Evolutionary conservation across 1,139 yeast genomes (phyloP), one percentile per base, ranked within the genome.

Genomic region (Candida frijolesensis): DNA sequence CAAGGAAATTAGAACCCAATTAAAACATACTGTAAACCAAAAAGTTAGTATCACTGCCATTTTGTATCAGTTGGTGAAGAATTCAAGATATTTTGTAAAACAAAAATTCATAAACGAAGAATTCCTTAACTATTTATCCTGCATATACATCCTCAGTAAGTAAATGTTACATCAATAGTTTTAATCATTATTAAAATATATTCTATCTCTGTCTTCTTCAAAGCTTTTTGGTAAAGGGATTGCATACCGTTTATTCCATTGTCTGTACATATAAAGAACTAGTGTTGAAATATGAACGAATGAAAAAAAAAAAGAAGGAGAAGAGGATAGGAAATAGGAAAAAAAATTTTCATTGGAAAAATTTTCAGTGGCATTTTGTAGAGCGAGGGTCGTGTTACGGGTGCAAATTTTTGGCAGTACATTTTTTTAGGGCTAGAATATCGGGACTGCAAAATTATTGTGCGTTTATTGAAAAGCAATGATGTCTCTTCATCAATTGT

Each of bases 41-140:
- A 34, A 27, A n/a, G 59, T 57, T 51, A 57, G 56, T 54, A 44
- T 27, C 14, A 15, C 25, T 22, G 15, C 11, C 29, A 38, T 16
- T 49, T 43, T 29, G 44, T 30, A 44, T 40, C 29, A 9, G 6
- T 39, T 39, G 14, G 22, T n/a, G n/a, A 39, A 22, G 19, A 38
- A 16, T 38, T 18, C 18, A 16, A n/a, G 22, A 10, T 6, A 33
- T 22, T n/a, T n/a, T n/a, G n/a, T n/a, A n/a, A n/a, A n/a, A n/a
- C n/a, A 18, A 32, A 29, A 52, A 64, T 73, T 80, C 84, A 80
- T 80, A 79, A 80, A 81, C 85, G 85, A 80, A 80, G 84, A 80
- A 81, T 79, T 79, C 84, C 84, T 79, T 68, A 64, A 58, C 62
- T 66, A 66, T 76, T 70, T 75, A 84, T 80, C 85, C 84, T 81